Evolutionary conservation across 768 basidiomycete genomes (phyloP).

Genomic region (Xerocomus brunneocitrinus): DNA sequence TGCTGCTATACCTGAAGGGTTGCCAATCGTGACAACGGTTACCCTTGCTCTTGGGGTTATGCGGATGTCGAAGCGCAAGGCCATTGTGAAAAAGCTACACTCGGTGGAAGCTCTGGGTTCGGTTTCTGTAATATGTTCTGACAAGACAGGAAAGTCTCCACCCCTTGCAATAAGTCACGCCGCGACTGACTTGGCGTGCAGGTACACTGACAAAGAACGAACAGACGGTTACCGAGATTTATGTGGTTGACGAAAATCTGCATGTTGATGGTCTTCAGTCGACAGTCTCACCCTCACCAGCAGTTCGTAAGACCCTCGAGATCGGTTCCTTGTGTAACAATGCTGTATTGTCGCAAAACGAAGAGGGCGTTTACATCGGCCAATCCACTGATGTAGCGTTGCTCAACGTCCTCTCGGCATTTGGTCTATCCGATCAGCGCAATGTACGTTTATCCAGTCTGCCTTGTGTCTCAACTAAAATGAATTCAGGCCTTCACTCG

Average conservation of each 20-base stretch:
- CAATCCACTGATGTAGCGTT: constrained; percentile 94
- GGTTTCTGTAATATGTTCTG: constrained; percentile 96
- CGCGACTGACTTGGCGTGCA: constrained; percentile 14
- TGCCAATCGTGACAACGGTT: constrained; percentile 96
- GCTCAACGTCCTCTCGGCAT: constrained; percentile 67
- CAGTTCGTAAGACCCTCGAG: constrained; percentile 69
- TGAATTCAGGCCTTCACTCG: constrained; percentile 57
- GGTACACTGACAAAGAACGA: constrained; percentile 95
- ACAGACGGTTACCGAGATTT: constrained; percentile 88
- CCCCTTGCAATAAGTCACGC: neutral
- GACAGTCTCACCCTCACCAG: constrained; percentile 50
- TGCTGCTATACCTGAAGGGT: constrained; percentile 95
- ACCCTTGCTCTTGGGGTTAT: constrained; percentile 93
- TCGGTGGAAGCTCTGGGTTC: constrained; percentile 92
- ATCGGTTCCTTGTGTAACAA: constrained; percentile 92
- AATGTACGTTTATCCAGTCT: constrained; percentile 41
- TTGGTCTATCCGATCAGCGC: constrained; percentile 67
- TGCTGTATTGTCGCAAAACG: constrained; percentile 58
- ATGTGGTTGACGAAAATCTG: constrained; percentile 79
- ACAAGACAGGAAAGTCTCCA: constrained; percentile 75
- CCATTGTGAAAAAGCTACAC: constrained; percentile 95
- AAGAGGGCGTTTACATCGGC: constrained; percentile 71
- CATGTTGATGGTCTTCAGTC: constrained; percentile 50
- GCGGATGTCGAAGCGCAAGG: constrained; percentile 90
- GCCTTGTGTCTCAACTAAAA: constrained; percentile 3